phyloP scores from a whole-genome alignment of 352 stramenopile species.

The Stephanocyclus meneghinianus region DNA sequence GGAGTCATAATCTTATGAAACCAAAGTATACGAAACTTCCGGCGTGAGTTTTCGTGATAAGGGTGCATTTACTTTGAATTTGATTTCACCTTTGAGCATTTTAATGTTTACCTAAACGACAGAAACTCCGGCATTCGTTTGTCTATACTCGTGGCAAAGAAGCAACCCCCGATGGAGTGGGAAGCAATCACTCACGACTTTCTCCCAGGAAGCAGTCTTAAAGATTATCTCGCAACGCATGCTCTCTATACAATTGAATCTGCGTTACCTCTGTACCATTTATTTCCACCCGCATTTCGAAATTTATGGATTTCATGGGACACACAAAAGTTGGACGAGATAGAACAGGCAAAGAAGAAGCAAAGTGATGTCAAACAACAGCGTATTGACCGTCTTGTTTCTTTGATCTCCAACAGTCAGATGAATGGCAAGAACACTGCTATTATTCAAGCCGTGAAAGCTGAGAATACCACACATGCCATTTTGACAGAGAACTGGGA shows the following conservation, averaged over 20 bases:
- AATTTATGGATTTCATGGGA: constrained; percentile 85
- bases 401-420: constrained; percentile 27
- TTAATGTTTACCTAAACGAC: not conserved
- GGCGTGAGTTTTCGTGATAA: constrained; percentile 3
- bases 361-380: constrained; percentile 29
- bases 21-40: constrained; percentile 81
- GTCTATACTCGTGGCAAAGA: constrained; percentile 8
- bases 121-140: constrained; percentile 21
- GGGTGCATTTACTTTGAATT: not conserved
- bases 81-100: not conserved
- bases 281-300: constrained; percentile 87
- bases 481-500: not conserved
- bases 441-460: not conserved
- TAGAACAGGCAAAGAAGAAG: constrained; percentile 14
- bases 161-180: constrained; percentile 15
- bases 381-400: constrained; percentile 48
- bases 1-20: constrained; percentile 85
- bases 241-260: constrained; percentile 88
- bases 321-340: constrained; percentile 41
- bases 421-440: not conserved
- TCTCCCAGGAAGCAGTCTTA: constrained; percentile 53
- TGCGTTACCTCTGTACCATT: constrained; percentile 86
- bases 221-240: constrained; percentile 82
- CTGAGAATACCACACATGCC: not conserved
- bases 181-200: constrained; percentile 54